Base-by-base conservation (phyloP, 768 basidiomycete species). In the Termitomyces bulborhizus region DNA sequence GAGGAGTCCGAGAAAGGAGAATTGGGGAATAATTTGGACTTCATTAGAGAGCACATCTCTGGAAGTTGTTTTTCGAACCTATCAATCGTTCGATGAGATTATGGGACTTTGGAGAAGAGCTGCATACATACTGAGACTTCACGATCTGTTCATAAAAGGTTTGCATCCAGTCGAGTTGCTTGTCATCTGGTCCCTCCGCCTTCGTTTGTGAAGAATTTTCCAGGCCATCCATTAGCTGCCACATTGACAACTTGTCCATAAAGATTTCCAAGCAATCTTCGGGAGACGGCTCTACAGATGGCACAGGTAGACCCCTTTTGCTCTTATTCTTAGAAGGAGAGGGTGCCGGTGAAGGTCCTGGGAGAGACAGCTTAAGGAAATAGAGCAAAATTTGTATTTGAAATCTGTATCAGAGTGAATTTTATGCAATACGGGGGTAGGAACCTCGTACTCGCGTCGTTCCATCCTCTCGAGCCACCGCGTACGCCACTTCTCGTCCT, bases 231-330 rank as follows among this genome's bases (percentile, higher is more conserved):
- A 86, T 66, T 21, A 91, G 78, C 63, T 91, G 90, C 87, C 88
- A 89, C 70, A 79, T 83, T 3, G 85, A 86, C 6, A 92, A 67
- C 62, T 84, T 88, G 68, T 91, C 89, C 85, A 90, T 88, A 67
- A 86, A 84, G 1, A 74, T 72, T 65, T 91, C 88, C 1, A 90
- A 68, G 26, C 76, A 74, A n/a, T 83, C 84, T 48, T 81, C 79
- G 50, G 59, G 65, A 54, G 62, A 61, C n/a, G 60, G 52, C 5
- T 51, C 55, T 40, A 70, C 58, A 1, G 57, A 55, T 16, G 50
- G 13, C 32, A 66, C 63, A 63, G 69, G 46, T 59, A 55, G 44
- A 16, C 57, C 31, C 15, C 61, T 57, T 61, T 74, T 76, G 34
- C 71, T 51, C 42, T 69, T 54, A 55, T 69, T 60, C 57, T 66